phyloP scores from a whole-genome alignment of 768 basidiomycete species.

The Sarcodon aspratus region DNA sequence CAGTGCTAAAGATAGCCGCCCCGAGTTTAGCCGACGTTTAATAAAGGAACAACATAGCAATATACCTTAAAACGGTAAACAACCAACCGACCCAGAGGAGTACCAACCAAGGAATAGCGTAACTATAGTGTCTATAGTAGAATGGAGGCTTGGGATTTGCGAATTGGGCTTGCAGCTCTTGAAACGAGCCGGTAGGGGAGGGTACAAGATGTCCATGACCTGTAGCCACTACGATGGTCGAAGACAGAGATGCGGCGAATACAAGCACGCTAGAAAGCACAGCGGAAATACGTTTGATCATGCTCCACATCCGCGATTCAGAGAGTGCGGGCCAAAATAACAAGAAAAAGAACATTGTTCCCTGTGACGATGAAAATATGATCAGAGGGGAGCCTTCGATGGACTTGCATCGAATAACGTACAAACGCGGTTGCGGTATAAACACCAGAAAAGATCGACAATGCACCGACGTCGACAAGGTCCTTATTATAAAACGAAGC shows the following conservation, averaged over 20 bases:
- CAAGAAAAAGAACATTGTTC: constrained; percentile 1
- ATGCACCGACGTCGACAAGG: background rate
- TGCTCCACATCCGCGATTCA: background rate
- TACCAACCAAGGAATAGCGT: background rate
- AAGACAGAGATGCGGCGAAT: background rate
- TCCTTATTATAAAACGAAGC: constrained; percentile 1
- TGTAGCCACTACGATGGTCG: background rate
- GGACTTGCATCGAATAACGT: background rate
- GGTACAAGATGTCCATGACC: background rate
- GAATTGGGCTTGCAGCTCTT: background rate
- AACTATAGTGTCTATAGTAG: background rate
- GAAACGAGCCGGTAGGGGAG: background rate
- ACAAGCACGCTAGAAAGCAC: background rate
- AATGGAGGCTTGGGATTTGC: background rate
- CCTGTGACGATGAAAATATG: background rate
- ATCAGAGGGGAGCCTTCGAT: background rate
- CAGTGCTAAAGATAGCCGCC: background rate
- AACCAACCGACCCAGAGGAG: constrained; percentile 1
- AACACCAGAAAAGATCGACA: constrained; percentile 2
- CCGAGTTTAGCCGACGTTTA: too few relatives aligned
- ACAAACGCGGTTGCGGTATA: constrained; percentile 1
- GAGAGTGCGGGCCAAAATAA: constrained; percentile 1
- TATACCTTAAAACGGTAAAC: background rate
- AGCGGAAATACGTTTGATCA: background rate
- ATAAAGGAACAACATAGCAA: too few relatives aligned